These are phyloP conservation scores for Wickerhamomyces canadensis DNA, from an alignment of 805 yeast genomes.

Conservation along the genomic window DNA sequence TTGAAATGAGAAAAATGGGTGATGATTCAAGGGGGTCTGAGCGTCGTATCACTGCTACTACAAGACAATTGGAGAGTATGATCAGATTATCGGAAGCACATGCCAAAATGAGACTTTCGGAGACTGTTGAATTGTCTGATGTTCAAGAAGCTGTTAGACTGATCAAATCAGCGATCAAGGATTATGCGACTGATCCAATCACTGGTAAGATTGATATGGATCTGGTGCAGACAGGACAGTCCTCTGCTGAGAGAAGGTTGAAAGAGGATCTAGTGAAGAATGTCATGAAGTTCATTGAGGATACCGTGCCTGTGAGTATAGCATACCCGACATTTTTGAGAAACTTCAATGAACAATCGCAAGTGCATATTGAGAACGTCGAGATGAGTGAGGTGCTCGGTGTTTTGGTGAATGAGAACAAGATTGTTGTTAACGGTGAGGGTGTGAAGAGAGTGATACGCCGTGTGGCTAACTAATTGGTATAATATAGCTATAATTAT, in stretches of 20 bases:
- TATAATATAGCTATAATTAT: neutral
- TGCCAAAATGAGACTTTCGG: constrained; percentile 87
- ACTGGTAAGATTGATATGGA: constrained; percentile 98
- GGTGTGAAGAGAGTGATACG: constrained; percentile 59
- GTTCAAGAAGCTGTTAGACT: constrained; percentile 91
- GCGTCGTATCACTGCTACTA: constrained; percentile 93
- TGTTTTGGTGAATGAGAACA: constrained; percentile 66
- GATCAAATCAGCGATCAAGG: constrained; percentile 91
- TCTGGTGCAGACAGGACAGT: constrained; percentile 91
- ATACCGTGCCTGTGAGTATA: constrained; percentile 39
- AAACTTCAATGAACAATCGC: constrained; percentile 59
- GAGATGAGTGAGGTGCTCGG: constrained; percentile 67
- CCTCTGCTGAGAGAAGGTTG: constrained; percentile 75
- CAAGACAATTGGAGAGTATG: constrained; percentile 95
- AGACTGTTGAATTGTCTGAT: constrained; percentile 67
- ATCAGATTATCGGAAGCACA: constrained; percentile 93
- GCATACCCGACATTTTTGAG: constrained; percentile 54
- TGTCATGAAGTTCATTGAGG: constrained; percentile 49
- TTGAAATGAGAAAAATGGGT: constrained; percentile 89
- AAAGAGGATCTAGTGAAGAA: constrained; percentile 68
- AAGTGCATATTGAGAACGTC: constrained; percentile 58
- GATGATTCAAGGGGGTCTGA: constrained; percentile 85
- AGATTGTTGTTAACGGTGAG: constrained; percentile 63
- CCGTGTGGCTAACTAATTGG: neutral
- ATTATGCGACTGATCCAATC: constrained; percentile 95